These are phyloP conservation scores for Sclerotinia borealis DNA, from an alignment of 2,329 filamentous ascomycete species.

Conservation along the genomic window DNA sequence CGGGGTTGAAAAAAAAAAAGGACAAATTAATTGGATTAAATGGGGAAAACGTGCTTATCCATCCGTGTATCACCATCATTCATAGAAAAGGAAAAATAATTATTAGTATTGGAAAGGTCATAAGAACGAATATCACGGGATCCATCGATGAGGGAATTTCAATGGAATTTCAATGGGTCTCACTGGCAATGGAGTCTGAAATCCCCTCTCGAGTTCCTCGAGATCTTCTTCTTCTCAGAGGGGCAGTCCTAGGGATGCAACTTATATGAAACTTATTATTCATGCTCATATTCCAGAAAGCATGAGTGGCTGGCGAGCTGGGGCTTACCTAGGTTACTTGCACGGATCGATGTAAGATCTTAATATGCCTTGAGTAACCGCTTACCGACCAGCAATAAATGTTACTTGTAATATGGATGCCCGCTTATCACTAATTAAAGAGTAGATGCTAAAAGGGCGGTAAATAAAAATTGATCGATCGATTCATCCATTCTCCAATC, in stretches of 20 bases:
- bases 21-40: neutral
- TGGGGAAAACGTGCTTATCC: neutral
- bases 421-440: neutral
- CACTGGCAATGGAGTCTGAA: too few species aligned
- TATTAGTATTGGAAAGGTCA: too few species aligned
- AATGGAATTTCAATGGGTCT: too few species aligned
- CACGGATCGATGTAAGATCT: too few species aligned
- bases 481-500: too few species aligned
- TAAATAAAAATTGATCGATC: neutral
- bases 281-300: neutral
- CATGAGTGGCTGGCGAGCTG: constrained; percentile 3
- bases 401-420: too few species aligned
- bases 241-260: neutral
- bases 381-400: neutral
- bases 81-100: too few species aligned
- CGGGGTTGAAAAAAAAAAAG: neutral
- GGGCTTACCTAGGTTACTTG: neutral
- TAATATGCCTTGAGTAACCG: constrained; percentile 10
- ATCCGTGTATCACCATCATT: too few species aligned
- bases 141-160: neutral
- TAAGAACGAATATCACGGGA: constrained; percentile 6
- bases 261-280: neutral
- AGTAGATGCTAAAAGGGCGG: constrained; percentile 3
- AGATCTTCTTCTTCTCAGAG: too few species aligned
- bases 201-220: too few species aligned